Evolutionary conservation across 139 green algal genomes (phyloP).

Genomic region (Chlamydomonas schloesseri): DNA sequence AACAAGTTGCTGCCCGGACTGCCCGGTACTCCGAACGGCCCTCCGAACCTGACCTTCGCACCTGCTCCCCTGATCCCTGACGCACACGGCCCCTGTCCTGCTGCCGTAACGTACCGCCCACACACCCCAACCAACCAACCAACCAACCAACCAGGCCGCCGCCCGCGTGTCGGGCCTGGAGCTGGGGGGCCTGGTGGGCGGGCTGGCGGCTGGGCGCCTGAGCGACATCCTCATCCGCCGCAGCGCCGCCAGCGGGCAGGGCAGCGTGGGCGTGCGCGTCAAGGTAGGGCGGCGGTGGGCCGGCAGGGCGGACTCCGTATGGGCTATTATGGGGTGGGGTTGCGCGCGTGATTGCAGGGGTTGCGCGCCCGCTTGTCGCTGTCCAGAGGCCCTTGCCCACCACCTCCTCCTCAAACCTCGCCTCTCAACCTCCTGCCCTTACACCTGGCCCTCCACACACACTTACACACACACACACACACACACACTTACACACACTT

Average conservation of each 20-base stretch:
- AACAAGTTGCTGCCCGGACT: too few species aligned
- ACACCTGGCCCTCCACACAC: background rate
- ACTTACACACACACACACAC: too few species aligned
- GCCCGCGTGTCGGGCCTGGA: conserved; percentile 86
- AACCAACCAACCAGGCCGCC: too few species aligned
- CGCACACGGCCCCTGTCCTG: too few species aligned
- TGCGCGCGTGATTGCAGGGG: too few species aligned
- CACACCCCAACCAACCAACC: background rate
- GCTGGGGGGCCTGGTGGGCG: conserved; percentile 84
- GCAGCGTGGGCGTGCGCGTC: conserved; percentile 58
- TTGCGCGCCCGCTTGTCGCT: background rate
- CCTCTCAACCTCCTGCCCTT: background rate
- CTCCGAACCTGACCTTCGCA: too few species aligned
- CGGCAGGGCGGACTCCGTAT: too few species aligned
- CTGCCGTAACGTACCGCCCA: too few species aligned
- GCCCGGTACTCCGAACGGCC: too few species aligned
- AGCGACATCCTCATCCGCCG: conserved; percentile 74
- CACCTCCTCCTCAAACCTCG: background rate
- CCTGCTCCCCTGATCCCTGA: too few species aligned
- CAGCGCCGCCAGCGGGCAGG: conserved; percentile 5
- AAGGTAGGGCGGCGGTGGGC: conserved; percentile 43
- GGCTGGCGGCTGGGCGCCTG: conserved; percentile 48
- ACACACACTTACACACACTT: too few species aligned
- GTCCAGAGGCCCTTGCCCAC: background rate
- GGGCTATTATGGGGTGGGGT: too few species aligned